Conservation (phyloP, 2,329 filamentous ascomycete species). For the Aspergillus tanneri region DNA sequence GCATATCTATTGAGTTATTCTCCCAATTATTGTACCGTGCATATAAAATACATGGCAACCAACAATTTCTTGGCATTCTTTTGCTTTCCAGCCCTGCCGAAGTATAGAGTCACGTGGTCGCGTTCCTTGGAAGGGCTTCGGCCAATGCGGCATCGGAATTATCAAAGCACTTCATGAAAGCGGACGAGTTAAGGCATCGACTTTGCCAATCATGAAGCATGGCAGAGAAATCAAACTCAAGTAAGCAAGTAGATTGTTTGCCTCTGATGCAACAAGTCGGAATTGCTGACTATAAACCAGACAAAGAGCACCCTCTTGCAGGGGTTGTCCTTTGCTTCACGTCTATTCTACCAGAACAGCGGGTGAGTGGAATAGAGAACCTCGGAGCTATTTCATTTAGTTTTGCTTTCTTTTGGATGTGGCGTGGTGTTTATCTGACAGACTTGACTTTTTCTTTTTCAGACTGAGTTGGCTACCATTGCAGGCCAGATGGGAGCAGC, state of each 20-base stretch:
- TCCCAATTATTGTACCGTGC: not conserved
- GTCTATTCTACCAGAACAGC: constrained; percentile 73
- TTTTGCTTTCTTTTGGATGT: not conserved
- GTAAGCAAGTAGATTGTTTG: constrained; percentile 29
- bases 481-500: constrained; percentile 79
- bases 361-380: constrained; percentile 54
- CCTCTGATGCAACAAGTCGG: not conserved
- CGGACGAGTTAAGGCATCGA: constrained; percentile 6
- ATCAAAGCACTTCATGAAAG: constrained; percentile 7
- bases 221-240: constrained; percentile 36
- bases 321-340: constrained; percentile 85
- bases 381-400: not conserved
- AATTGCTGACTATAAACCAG: constrained; percentile 33
- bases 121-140: constrained; percentile 1
- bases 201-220: constrained; percentile 41
- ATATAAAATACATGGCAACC: not conserved
- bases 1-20: not conserved
- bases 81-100: not conserved
- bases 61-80: too few species aligned
- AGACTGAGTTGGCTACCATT: constrained; percentile 44
- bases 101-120: not conserved
- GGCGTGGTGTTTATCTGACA: not conserved
- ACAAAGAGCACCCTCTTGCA: constrained; percentile 63
- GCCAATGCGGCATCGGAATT: constrained; percentile 11
- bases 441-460: not conserved